Percentiles rank a stretch among this genome's conserved stretches.
Evolutionary conservation across 148 eudicot genomes (phyloP).

Genomic region (Chenopodium formosanum): DNA sequence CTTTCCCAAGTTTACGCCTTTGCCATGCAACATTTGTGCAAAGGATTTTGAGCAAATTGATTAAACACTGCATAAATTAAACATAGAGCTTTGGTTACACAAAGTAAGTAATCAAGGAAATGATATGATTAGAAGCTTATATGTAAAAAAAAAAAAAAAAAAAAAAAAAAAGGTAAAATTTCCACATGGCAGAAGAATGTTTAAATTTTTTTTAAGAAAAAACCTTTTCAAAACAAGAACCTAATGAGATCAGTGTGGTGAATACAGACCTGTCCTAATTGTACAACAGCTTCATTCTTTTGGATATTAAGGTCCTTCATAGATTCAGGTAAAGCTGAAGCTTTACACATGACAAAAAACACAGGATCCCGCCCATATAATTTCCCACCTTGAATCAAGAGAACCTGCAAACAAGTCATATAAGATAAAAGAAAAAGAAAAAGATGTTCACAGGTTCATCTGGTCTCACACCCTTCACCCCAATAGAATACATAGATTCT

Average conservation of each 20-base stretch:
- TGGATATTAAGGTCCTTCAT: constrained; percentile 68
- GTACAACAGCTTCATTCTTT: constrained; percentile 65
- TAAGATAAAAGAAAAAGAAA: background rate
- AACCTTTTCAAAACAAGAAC: background rate
- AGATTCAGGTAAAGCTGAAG: constrained; percentile 64
- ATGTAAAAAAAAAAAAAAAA: background rate
- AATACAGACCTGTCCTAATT: constrained; percentile 65
- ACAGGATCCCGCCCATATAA: constrained; percentile 85
- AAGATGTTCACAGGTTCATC: background rate
- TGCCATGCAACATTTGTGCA: constrained; percentile 98
- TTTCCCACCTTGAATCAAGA: constrained; percentile 90
- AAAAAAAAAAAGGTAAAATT: background rate
- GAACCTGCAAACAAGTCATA: constrained; percentile 50
- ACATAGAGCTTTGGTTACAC: constrained; percentile 19
- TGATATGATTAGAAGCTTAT: background rate
- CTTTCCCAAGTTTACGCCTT: constrained; percentile 97
- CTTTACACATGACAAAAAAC: constrained; percentile 72
- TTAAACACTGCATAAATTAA: constrained; percentile 58
- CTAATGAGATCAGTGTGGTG: background rate
- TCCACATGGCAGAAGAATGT: constrained; percentile 12
- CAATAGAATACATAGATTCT: background rate
- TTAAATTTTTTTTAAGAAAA: background rate
- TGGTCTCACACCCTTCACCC: background rate
- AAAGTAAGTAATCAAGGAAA: background rate
- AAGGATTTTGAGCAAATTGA: constrained; percentile 72